Evolutionary conservation across 148 eudicot species (phyloP).

Genomic region (Linanthus parryae): DNA sequence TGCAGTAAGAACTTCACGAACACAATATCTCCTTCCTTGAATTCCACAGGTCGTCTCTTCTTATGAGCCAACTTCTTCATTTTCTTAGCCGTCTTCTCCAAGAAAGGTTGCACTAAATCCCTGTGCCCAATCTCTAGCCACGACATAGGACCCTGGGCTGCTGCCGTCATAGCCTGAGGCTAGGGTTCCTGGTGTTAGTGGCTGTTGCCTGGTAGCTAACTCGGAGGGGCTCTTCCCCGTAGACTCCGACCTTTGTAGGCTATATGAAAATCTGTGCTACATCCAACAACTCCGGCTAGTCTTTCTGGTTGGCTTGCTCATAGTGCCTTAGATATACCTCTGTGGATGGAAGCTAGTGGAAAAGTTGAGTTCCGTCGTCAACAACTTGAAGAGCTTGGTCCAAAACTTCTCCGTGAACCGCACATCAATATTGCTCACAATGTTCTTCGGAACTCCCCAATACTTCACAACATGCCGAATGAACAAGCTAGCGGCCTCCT

Average conservation of each 20-base stretch:
- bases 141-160: not conserved
- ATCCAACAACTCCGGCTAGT: not conserved
- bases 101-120: no score
- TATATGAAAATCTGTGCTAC: not conserved
- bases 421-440: no score
- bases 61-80: not conserved
- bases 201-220: not conserved
- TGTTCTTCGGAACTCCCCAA: no score
- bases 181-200: not conserved
- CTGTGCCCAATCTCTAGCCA: not conserved
- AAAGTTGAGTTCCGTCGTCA: no score
- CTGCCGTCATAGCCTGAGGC: not conserved
- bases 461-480: no score
- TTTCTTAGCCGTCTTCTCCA: not conserved
- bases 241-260: not conserved
- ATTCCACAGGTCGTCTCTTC: not conserved
- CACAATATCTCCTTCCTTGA: slow-evolving; percentile 1
- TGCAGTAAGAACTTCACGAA: no score
- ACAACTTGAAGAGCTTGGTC: no score
- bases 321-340: no score
- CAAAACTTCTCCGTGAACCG: no score
- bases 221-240: not conserved
- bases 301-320: not conserved
- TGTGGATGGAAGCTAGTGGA: no score
- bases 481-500: no score